Evolutionary conservation across 495 filamentous ascomycete species (phyloP).

Genomic region (Penicillium coprophilum): DNA sequence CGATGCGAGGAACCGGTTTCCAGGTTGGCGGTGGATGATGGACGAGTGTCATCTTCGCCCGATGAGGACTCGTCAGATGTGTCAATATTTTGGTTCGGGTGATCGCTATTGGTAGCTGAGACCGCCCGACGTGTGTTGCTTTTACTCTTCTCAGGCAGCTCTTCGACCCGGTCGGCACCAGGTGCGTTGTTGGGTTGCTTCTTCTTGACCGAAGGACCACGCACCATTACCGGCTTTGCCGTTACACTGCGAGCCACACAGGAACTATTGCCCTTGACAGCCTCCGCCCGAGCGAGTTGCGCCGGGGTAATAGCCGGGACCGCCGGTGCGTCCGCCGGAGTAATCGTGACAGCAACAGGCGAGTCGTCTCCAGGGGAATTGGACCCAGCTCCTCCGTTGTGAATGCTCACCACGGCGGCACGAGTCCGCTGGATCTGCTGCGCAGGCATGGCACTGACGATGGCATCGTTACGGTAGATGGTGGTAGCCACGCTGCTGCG

Average conservation of each 20-base stretch:
- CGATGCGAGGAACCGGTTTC: conserved; percentile 62
- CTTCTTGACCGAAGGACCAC: conserved; percentile 35
- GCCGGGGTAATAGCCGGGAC: conserved; percentile 54
- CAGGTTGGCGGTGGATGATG: conserved; percentile 24
- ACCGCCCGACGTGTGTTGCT: conserved; percentile 6
- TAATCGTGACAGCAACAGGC: conserved; percentile 26
- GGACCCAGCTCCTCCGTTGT: conserved; percentile 38
- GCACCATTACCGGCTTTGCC: conserved; percentile 50
- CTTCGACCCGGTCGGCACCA: conserved; percentile 26
- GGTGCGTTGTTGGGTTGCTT: conserved; percentile 21
- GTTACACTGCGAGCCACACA: conserved; percentile 46
- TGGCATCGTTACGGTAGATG: conserved; percentile 83
- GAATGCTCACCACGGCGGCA: conserved; percentile 88
- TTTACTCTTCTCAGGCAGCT: conserved; percentile 21
- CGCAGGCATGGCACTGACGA: conserved; percentile 75
- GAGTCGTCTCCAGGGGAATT: conserved; percentile 15
- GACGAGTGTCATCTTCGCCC: conserved; percentile 30
- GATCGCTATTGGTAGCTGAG: conserved; percentile 16
- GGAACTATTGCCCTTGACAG: conserved; percentile 39
- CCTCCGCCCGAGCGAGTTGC: conserved; percentile 45
- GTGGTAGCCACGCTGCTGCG: conserved; percentile 87
- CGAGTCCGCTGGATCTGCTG: conserved; percentile 82
- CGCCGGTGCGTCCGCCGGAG: conserved; percentile 47
- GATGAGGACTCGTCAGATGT: conserved; percentile 42
- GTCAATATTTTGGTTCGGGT: conserved; percentile 28